Conservation (phyloP, 306 rosid species). For the Prinsepia uniflora region DNA sequence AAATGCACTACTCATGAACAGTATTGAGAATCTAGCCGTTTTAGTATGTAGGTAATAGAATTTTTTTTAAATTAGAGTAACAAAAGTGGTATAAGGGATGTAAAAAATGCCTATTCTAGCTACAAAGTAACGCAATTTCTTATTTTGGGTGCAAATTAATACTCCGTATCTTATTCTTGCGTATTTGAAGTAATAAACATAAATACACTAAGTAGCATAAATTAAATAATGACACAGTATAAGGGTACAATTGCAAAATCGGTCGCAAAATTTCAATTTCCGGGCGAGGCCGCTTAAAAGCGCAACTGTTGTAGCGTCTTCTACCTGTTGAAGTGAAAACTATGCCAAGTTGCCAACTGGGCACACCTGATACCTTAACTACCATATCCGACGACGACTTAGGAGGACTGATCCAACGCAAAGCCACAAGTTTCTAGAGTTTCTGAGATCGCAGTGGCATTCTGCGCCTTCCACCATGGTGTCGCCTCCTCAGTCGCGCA, state of each 20-base stretch:
- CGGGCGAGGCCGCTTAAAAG: constrained; percentile 14
- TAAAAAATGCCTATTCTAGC: no score
- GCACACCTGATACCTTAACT: not conserved
- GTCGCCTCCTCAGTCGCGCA: constrained; percentile 64
- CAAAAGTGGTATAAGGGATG: no score
- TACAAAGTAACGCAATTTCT: no score
- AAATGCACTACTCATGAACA: no score
- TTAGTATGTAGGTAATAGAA: no score
- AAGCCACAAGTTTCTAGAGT: not conserved
- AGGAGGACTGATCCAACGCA: not conserved
- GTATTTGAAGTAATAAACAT: no score
- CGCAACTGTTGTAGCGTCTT: not conserved
- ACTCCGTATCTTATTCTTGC: no score
- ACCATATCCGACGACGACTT: not conserved
- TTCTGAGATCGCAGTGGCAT: constrained; percentile 6
- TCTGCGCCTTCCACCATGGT: constrained; percentile 52
- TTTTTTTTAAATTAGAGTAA: no score
- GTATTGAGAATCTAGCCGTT: no score
- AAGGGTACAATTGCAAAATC: constrained; percentile 4
- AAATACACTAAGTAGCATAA: no score
- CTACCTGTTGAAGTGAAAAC: not conserved
- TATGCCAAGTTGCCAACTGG: not conserved
- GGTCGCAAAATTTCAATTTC: constrained; percentile 1
- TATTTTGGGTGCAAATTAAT: no score
- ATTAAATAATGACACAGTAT: not conserved